A percentile compares a stretch with the other conserved stretches of the same genome.
These are phyloP conservation scores for Tolypocladium cylindrosporum DNA, from an alignment of 2,329 filamentous ascomycete species.

Conservation along the genomic window DNA sequence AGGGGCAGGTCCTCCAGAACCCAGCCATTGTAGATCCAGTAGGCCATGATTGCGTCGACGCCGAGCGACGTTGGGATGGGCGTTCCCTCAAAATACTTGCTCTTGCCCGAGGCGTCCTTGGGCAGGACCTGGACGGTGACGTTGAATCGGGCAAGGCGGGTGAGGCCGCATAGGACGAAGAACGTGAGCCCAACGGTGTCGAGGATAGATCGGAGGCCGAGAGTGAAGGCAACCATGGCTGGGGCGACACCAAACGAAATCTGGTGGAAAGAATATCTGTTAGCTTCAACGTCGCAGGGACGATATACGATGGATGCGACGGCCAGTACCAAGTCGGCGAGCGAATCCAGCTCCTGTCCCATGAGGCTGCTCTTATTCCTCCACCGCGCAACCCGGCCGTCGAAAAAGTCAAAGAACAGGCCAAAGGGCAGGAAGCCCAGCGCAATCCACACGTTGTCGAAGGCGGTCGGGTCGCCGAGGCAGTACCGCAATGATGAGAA, in stretches of 20 bases:
- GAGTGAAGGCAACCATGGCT: conserved; percentile 75
- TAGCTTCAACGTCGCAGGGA: not conserved
- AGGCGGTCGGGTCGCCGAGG: conserved; percentile 56
- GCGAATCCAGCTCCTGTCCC: conserved; percentile 93
- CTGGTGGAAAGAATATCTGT: conserved; percentile 33
- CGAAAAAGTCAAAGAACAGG: conserved; percentile 96
- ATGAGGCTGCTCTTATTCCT: conserved; percentile 94
- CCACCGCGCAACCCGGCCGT: conserved; percentile 94
- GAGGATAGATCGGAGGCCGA: conserved; percentile 74
- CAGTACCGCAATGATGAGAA: conserved; percentile 94
- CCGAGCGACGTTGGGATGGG: conserved; percentile 86
- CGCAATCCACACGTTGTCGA: conserved; percentile 68
- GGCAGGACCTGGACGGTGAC: conserved; percentile 84
- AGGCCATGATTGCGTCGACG: conserved; percentile 77
- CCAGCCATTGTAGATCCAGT: conserved; percentile 77
- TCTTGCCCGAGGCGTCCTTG: conserved; percentile 87
- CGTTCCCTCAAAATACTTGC: conserved; percentile 91
- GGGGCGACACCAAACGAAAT: conserved; percentile 93
- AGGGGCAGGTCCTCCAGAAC: conserved; percentile 68
- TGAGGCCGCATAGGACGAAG: conserved; percentile 92
- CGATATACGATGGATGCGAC: not conserved
- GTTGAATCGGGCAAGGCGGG: conserved; percentile 92
- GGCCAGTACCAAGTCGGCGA: conserved; percentile 75
- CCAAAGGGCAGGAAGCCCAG: conserved; percentile 84
- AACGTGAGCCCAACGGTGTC: conserved; percentile 75